phyloP scores from a whole-genome alignment of 1,139 yeast genomes.

The Scheffersomyces titani region DNA sequence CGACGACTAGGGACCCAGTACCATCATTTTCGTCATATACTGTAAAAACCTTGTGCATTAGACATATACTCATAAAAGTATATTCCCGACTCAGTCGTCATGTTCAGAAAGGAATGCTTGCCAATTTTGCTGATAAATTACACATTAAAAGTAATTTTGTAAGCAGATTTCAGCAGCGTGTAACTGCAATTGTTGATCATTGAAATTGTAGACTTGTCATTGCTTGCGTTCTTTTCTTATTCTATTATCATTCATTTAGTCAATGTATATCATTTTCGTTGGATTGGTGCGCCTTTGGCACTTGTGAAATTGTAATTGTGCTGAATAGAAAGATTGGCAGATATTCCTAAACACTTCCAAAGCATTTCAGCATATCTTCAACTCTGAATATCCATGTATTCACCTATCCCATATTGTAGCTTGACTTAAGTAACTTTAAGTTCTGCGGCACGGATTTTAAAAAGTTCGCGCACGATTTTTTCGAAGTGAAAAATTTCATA shows the following conservation, averaged over 20 bases:
- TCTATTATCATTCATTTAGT: background rate
- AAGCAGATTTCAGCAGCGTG: background rate
- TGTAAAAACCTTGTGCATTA: background rate
- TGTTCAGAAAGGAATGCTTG: background rate
- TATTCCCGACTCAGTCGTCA: background rate
- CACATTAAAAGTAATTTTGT: too few species aligned
- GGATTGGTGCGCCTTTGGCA: background rate
- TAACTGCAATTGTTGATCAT: background rate
- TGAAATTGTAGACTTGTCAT: background rate
- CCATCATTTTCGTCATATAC: background rate
- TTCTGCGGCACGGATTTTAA: background rate
- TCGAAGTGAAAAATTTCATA: background rate
- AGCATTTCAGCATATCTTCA: background rate
- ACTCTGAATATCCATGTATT: background rate
- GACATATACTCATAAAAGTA: background rate
- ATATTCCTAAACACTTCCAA: too few species aligned
- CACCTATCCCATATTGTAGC: background rate
- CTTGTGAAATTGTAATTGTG: background rate
- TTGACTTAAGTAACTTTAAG: too few species aligned
- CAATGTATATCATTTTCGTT: background rate
- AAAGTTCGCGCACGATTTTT: conserved; percentile 1
- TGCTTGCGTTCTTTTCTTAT: background rate
- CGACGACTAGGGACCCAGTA: conserved; percentile 43
- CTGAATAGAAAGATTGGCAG: background rate
- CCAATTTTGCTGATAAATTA: background rate